Evolutionary conservation across 1,139 yeast genomes (phyloP), one percentile per base, ranked within the genome.

Genomic region (Candida sanyaensis): DNA sequence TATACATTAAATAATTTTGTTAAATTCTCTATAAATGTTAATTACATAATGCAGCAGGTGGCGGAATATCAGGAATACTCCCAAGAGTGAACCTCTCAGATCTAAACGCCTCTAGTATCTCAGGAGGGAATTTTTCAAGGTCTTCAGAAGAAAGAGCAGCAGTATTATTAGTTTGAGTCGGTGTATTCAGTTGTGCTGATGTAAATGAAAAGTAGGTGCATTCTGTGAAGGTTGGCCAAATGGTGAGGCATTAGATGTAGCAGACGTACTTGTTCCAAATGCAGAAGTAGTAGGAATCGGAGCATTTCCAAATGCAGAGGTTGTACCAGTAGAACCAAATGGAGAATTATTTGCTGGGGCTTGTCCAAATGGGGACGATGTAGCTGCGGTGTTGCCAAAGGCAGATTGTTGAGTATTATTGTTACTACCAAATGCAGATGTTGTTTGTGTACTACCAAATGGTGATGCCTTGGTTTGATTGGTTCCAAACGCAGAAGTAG

Each of bases 61-160:
- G 97, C 1, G 91, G 83, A 1, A 81, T 59, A 52, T 88, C 97
- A 0, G 97, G 97, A 1, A 91, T 81, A 26, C 68, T 65, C 0
- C 96, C 96, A 26, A 89, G 63, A 12, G 65, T 64, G 58, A 90
- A 91, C 3, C 54, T 48, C 0, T 64, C 58, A 1, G 83, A 75
- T 51, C 73, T 66, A 61, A 88, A 91, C 17, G 80, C 80, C 6
- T 65, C 69, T 10, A 72, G 50, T 1, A 83, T 71, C 2, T 57
- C 65, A 6, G 70, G 73, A 28, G 79, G 66, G 9, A 84, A 61
- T 9, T 74, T 77, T 0, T 65, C 68, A 8, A 63, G 51, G 1
- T 61, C 60, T 10, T 21, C 45, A 10, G 43, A n/a, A 27, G 42
- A 47, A 7, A 32, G 30, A 6, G 13, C 10, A 13, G 21, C 7